Evolutionary conservation across 2,329 filamentous ascomycete genomes (phyloP).

Genomic region (Nothophaeocryptopus gaeumannii): DNA sequence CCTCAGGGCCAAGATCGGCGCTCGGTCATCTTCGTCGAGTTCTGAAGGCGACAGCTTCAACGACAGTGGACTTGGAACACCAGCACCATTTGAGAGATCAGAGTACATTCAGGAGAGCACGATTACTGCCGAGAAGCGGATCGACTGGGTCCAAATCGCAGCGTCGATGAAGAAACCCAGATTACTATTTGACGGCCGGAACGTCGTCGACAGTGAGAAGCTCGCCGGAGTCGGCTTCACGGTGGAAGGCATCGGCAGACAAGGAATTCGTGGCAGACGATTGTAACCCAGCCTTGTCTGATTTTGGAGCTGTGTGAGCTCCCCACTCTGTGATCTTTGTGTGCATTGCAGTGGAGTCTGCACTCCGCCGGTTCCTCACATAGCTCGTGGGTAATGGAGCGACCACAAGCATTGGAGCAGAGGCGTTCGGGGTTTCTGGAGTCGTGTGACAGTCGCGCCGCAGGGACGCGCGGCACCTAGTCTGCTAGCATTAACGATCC

Average conservation of each 20-base stretch:
- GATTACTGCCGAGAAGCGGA: conserved; percentile 17
- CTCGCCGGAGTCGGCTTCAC: conserved; percentile 37
- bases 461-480: too few species aligned
- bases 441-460: too few species aligned
- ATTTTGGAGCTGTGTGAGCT: too few species aligned
- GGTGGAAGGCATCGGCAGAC: conserved; percentile 37
- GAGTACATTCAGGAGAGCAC: conserved; percentile 8
- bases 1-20: background rate
- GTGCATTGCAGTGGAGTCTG: too few species aligned
- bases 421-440: too few species aligned
- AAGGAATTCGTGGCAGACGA: conserved; percentile 16
- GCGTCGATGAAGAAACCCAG: conserved; percentile 34
- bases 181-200: conserved; percentile 39
- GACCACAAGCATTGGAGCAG: too few species aligned
- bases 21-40: conserved; percentile 7
- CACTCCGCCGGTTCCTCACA: too few species aligned
- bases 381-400: too few species aligned
- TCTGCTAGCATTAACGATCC: too few species aligned
- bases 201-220: conserved; percentile 34
- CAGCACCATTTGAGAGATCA: conserved; percentile 9
- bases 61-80: conserved; percentile 21
- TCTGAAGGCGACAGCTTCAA: conserved; percentile 18
- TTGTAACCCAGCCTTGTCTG: conserved; percentile 6
- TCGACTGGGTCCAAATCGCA: conserved; percentile 36
- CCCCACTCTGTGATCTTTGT: too few species aligned